Conservation (phyloP, 106 monocot species). For the Acorus gramineus region DNA sequence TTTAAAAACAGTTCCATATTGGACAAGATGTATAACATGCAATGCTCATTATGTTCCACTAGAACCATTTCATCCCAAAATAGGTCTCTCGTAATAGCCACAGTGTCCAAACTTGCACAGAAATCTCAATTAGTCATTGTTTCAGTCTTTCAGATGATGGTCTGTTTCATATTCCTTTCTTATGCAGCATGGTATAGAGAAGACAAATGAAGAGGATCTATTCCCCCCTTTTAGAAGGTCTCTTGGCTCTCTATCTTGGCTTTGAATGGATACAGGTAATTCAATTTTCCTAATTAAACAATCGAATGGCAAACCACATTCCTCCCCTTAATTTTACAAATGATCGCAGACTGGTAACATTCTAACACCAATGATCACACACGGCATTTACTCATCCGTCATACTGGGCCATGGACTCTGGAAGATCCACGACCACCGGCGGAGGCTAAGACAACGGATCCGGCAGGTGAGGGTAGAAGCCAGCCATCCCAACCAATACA, state of each 20-base stretch:
- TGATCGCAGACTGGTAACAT: constrained; percentile 78
- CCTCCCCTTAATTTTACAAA: neutral
- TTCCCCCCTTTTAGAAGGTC: neutral
- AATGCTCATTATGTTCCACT: too few relatives aligned
- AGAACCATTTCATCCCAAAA: too few relatives aligned
- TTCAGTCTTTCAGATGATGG: too few relatives aligned
- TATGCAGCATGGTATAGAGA: neutral
- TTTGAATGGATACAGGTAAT: constrained; percentile 1
- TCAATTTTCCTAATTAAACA: neutral
- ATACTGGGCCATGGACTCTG: constrained; percentile 74
- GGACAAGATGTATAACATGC: too few relatives aligned
- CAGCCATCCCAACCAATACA: constrained; percentile 1
- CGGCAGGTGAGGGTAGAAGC: constrained; percentile 47
- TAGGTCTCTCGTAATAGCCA: too few relatives aligned
- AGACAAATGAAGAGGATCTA: neutral
- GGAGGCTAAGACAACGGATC: constrained; percentile 54
- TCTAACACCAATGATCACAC: constrained; percentile 92
- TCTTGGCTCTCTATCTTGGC: constrained; percentile 1
- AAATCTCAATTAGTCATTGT: too few relatives aligned
- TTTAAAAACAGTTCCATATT: too few relatives aligned
- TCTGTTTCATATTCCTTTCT: neutral
- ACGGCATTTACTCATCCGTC: constrained; percentile 87
- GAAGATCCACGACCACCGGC: constrained; percentile 82
- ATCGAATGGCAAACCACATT: too few relatives aligned
- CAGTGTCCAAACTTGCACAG: too few relatives aligned